These are phyloP conservation scores for Biscutella laevigata DNA, from an alignment of 441 rosid species.

Conservation along the genomic window DNA sequence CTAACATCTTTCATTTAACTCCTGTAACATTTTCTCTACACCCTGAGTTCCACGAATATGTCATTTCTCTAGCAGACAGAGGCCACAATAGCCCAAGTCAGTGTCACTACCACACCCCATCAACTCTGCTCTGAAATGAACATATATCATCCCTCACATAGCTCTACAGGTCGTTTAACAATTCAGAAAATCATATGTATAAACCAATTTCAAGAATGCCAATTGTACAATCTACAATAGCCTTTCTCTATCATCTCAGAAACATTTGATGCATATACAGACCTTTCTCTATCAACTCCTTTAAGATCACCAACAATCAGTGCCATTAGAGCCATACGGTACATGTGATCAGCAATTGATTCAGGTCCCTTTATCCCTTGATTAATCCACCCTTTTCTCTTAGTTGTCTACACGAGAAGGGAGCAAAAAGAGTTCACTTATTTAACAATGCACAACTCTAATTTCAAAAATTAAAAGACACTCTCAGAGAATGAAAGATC, in stretches of 20 bases:
- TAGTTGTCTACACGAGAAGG: conserved; percentile 40
- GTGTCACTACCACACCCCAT: too few species aligned
- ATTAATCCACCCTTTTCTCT: conserved; percentile 68
- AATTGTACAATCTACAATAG: background rate
- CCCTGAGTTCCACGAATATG: background rate
- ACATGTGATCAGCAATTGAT: conserved; percentile 72
- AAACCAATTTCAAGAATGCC: background rate
- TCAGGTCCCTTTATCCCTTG: conserved; percentile 61
- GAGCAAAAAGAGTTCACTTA: background rate
- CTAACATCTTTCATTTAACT: background rate
- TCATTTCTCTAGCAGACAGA: background rate
- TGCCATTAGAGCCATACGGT: conserved; percentile 66
- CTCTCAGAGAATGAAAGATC: background rate
- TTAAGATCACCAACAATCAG: conserved; percentile 50
- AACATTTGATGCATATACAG: background rate
- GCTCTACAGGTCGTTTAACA: background rate
- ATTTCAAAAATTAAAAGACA: background rate
- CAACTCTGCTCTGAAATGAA: background rate
- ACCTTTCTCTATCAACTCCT: conserved; percentile 62
- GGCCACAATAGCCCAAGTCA: background rate
- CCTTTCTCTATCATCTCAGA: background rate
- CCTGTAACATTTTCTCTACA: background rate
- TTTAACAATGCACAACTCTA: background rate
- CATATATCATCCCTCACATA: background rate
- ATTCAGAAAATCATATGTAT: background rate